These are phyloP conservation scores for Alternaria triticina DNA, from an alignment of 2,329 filamentous ascomycete genomes.

Conservation along the genomic window DNA sequence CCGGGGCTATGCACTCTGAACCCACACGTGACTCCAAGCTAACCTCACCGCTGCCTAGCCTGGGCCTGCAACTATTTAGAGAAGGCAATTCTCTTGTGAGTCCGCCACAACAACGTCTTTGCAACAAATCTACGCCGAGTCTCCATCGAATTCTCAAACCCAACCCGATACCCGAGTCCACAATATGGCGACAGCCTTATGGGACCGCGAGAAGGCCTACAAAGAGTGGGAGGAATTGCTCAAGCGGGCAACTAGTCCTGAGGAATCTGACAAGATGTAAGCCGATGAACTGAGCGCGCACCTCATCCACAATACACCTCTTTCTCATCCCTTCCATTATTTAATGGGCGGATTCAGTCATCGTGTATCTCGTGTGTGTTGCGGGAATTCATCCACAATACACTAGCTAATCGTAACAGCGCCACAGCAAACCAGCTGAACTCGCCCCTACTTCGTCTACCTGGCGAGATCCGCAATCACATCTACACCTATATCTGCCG, in stretches of 20 bases:
- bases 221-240: neutral
- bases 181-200: neutral
- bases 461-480: neutral
- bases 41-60: neutral
- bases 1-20: neutral
- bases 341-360: too few species aligned
- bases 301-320: neutral
- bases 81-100: too few species aligned
- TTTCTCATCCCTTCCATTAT: too few species aligned
- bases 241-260: neutral
- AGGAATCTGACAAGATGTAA: neutral
- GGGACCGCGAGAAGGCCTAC: neutral
- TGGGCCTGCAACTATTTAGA: neutral
- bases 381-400: too few species aligned
- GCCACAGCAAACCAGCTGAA: neutral
- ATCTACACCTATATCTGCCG: neutral
- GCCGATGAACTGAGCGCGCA: too few species aligned
- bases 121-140: too few species aligned
- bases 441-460: neutral
- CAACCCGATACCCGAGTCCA: neutral
- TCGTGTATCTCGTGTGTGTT: too few species aligned
- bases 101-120: too few species aligned
- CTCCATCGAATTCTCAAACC: too few species aligned
- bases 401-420: neutral
- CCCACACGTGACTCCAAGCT: neutral